These are phyloP conservation scores for Coemansia erecta DNA, from an alignment of 192 early-diverging fungal species.

Conservation along the genomic window DNA sequence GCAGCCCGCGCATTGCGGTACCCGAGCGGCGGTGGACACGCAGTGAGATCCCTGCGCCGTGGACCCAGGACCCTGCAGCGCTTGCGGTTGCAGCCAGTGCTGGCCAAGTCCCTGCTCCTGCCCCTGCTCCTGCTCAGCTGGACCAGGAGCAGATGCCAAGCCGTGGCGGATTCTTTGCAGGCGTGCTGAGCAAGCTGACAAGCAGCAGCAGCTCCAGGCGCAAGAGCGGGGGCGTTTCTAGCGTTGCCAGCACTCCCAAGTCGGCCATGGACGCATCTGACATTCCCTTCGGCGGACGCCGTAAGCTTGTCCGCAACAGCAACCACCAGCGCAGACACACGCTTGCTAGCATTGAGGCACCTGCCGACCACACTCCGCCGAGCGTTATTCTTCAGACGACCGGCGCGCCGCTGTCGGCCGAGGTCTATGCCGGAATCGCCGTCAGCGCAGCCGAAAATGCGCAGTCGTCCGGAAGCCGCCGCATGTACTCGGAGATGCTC, in stretches of 20 bases:
- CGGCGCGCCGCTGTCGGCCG: slow-evolving; percentile 21
- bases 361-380: slow-evolving; percentile 10
- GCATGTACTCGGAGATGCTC: slow-evolving; percentile 37
- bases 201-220: slow-evolving; percentile 15
- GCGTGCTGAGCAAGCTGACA: slow-evolving; percentile 19
- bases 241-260: background rate
- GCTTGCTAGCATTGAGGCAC: slow-evolving; percentile 2
- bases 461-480: slow-evolving; percentile 30
- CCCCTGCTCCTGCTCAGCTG: background rate
- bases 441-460: slow-evolving; percentile 17
- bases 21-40: slow-evolving; percentile 8
- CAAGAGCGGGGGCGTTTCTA: slow-evolving; percentile 17
- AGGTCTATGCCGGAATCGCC: slow-evolving; percentile 29
- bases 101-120: background rate
- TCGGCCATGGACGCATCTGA: background rate
- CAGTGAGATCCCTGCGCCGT: slow-evolving; percentile 8
- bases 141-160: background rate
- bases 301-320: slow-evolving; percentile 17
- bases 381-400: slow-evolving; percentile 16
- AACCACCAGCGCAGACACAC: slow-evolving; percentile 19
- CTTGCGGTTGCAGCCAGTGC: background rate
- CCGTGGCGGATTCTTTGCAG: slow-evolving; percentile 20
- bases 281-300: background rate
- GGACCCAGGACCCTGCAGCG: background rate
- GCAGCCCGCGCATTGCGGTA: slow-evolving; percentile 1